Base-by-base conservation (phyloP, 2,329 filamentous ascomycete genomes). In the Orbilia ellipsospora region DNA sequence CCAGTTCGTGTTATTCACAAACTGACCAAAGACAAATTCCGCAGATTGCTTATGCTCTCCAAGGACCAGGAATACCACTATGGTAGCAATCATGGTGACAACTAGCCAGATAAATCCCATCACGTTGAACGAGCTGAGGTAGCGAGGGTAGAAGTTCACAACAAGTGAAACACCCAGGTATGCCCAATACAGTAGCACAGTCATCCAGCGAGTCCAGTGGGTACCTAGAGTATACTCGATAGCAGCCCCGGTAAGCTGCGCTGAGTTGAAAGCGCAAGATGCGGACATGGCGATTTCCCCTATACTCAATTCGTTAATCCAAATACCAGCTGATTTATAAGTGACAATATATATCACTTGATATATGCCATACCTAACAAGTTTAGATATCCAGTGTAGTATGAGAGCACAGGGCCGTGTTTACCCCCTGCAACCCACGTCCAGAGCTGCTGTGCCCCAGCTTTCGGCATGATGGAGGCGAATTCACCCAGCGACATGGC, bases 261-360 rank as follows among this genome's bases (percentile, higher is more conserved):
- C 73, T 18, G 73, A 77, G 45, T 77, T 77, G 55, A 77, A 77
- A 6, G 73, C 67, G 55, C 73, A 77, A 16, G 73, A 77, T 31
- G 73, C 73, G 7, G 73, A 77, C 73, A 77, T 77, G 15, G 73
- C 73, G 52, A 72, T 70, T 67, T 77, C 73, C 40, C 73, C 73
- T 66, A 31, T 13, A 8, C n/a, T 7, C 6, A 18, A 18, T 23
- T n/a, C 16, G 44, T 15, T 48, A 48, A n/a, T 48, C 31, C 5
- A 36, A 6, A 36, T 36, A 2, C 31, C 3, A 36, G 1, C 15
- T 1, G 16, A 48, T 15, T 48, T 48, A n/a, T 18, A 48, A n/a
- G 44, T n/a, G 16, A 12, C 44, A 7, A 5, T 15, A 48, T 36
- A 48, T 48, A 48, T 48, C 44, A 6, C 8, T 15, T 48, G 13